Evolutionary conservation across 306 rosid genomes (phyloP), one percentile per base, ranked within the genome.

Genomic region (Prinsepia uniflora): DNA sequence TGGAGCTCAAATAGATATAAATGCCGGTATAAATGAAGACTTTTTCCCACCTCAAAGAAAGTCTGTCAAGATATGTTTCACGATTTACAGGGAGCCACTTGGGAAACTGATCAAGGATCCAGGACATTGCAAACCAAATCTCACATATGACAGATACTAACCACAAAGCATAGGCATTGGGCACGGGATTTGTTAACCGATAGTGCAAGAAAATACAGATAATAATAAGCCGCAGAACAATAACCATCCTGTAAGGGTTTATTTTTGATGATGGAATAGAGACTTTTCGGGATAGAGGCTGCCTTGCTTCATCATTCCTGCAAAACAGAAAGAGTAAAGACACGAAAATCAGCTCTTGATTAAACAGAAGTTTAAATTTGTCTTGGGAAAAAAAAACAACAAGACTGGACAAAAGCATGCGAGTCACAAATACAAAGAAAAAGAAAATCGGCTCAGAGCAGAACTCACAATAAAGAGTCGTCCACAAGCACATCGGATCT

Each of bases 21-120:
- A 58, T 1, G 17, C 10, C 8, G 36, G 42, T 46, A 50, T 63
- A 8, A n/a, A 30, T 17, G 57, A 57, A 67, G 58, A 18, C 72
- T 67, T 8, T 43, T 41, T 70, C 68, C 3, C 59, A 93, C 97
- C 98, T 90, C 76, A 90, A 75, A 18, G 97, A 84, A 70, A 94
- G 96, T 79, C 98, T 85, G 73, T 94, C 97, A 8, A 94, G 94
- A 83, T 94, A 94, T 58, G 98, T 94, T 76, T 94, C 96, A 18
- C 98, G 98, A 82, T 94, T 94, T 13, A 94, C 92, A 15, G 98
- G 97, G 41, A 90, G 85, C 98, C 98, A 94, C 85, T 94, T 94
- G 0, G 96, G 98, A 72, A 94, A 89, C 82, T 94, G 98, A 94
- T 94, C 98, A 64, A 94, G 83, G 72, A 94, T 90, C 98, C 98